Base-by-base conservation (phyloP, 2,329 filamentous ascomycete genomes). In the Nannizziopsis arthrosporioides region DNA sequence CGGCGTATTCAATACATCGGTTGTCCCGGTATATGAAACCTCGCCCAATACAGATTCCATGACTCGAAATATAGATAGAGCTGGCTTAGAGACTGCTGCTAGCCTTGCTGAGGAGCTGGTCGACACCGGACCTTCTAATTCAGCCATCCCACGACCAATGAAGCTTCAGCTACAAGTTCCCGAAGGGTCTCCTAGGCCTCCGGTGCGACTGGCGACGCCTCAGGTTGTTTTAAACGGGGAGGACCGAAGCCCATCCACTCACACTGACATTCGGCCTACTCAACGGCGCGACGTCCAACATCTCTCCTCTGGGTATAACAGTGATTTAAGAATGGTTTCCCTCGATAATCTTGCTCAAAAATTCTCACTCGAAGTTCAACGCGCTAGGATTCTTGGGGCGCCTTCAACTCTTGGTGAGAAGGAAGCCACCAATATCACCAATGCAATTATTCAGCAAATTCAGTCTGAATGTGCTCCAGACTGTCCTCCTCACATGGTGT, bases 111-210 rank as follows among this genome's bases (percentile, higher is more conserved):
- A 15, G 22, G 36, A 18, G 7, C 10, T 15, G 17, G 12, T 22
- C 6, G 32, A 27, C 14, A 42, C 48, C n/a, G 17, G 38, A 14
- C 35, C 41, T 10, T 58, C 58, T 1, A 50, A 59, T 14, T 47
- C 52, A 22, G 53, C 55, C 35, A 19, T 48, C 3, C 53, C 56
- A 7, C 59, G 61, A 45, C 66, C 67, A 9, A 60, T 58, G 35
- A 69, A 65, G 50, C 61, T 70, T 41, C 68, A 69, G 44, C 52
- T 70, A 14, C 67, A 68, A 53, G 68, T 70, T 27, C 68, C 68
- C 6, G 62, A 65, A 39, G 47, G 42, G 36, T 62, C 66, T 37
- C 50, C 60, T 7, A 67, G 68, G 6, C 62, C 58, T 0, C 67
- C 68, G 3, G 61, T 71, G 5, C 62, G 67, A 17, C 61, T 70